Percentiles rank a stretch among this genome's conserved stretches.
These are phyloP conservation scores for Agaricales sp. DNA, from an alignment of 1,284 basidiomycete genomes.

Conservation along the genomic window DNA sequence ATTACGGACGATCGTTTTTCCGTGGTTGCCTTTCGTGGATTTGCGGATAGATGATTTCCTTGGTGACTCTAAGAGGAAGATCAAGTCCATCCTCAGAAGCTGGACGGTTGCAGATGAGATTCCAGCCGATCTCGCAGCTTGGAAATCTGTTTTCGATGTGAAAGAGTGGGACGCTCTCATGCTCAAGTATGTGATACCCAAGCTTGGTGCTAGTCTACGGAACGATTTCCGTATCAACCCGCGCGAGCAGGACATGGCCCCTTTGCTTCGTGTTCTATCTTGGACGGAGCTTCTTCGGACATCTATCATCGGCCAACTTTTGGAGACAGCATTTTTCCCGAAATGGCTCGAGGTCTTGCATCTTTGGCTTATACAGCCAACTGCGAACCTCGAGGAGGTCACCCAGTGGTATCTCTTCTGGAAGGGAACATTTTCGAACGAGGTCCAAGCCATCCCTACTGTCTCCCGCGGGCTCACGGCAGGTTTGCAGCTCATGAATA, in stretches of 20 bases:
- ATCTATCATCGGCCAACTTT: slow-evolving; percentile 69
- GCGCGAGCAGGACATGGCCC: slow-evolving; percentile 78
- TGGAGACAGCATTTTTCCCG: slow-evolving; percentile 90
- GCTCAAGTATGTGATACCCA: slow-evolving; percentile 85
- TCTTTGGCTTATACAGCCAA: slow-evolving; percentile 82
- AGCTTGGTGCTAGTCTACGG: slow-evolving; percentile 72
- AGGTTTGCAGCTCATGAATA: slow-evolving; percentile 87
- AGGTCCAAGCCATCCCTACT: slow-evolving; percentile 51
- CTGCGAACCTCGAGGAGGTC: slow-evolving; percentile 81
- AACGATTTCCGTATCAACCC: slow-evolving; percentile 85
- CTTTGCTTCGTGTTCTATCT: slow-evolving; percentile 65
- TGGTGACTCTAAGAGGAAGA: slow-evolving; percentile 77
- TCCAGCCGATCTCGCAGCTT: slow-evolving; percentile 65
- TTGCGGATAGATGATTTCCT: slow-evolving; percentile 71
- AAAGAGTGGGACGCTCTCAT: slow-evolving; percentile 88
- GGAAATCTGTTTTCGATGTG: slow-evolving; percentile 76
- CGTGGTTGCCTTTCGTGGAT: slow-evolving; percentile 89
- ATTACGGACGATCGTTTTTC: slow-evolving; percentile 82
- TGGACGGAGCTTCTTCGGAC: slow-evolving; percentile 72
- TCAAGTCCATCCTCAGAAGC: slow-evolving; percentile 69
- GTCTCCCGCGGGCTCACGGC: slow-evolving; percentile 74
- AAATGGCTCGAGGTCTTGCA: slow-evolving; percentile 93
- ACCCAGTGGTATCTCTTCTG: slow-evolving; percentile 88
- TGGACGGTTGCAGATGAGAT: slow-evolving; percentile 72
- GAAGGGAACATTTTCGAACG: slow-evolving; percentile 72